These are phyloP conservation scores for Taxillus chinensis DNA, from an alignment of 164 flowering plant genomes.

Conservation along the genomic window DNA sequence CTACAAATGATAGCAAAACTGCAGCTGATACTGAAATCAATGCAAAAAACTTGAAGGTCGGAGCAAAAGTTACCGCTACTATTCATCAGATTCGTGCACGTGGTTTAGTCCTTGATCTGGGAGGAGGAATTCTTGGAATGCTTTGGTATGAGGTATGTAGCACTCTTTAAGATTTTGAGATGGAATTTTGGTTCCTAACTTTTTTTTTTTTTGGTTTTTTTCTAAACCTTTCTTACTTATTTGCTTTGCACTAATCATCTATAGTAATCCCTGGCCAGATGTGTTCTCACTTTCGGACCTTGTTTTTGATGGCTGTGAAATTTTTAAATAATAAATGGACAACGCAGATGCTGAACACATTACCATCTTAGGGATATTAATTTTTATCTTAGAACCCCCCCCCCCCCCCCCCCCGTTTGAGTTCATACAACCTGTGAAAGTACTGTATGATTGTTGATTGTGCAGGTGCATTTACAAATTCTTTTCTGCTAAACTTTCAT, in stretches of 20 bases:
- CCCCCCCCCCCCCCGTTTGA: no score
- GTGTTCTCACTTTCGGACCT: no score
- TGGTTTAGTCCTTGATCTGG: constrained; percentile 86
- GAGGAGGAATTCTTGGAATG: constrained; percentile 75
- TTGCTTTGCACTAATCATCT: neutral
- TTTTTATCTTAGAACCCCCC: no score
- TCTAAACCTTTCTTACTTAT: neutral
- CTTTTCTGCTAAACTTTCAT: neutral
- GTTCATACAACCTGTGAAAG: no score
- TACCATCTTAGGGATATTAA: no score
- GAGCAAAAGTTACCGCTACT: constrained; percentile 49
- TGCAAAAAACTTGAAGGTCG: constrained; percentile 52
- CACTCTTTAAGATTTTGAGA: neutral
- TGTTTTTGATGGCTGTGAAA: no score
- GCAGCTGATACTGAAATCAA: constrained; percentile 13
- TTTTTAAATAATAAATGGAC: no score
- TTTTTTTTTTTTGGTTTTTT: neutral
- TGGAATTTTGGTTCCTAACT: no score
- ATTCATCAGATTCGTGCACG: constrained; percentile 67
- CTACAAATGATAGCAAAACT: constrained; percentile 11
- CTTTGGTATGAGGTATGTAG: constrained; percentile 66
- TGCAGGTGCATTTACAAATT: neutral
- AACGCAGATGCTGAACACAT: no score
- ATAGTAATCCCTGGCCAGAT: no score
- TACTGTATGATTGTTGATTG: no score